Base-by-base conservation (phyloP, 176 grass and related monocot species). In the Musa beccarii region DNA sequence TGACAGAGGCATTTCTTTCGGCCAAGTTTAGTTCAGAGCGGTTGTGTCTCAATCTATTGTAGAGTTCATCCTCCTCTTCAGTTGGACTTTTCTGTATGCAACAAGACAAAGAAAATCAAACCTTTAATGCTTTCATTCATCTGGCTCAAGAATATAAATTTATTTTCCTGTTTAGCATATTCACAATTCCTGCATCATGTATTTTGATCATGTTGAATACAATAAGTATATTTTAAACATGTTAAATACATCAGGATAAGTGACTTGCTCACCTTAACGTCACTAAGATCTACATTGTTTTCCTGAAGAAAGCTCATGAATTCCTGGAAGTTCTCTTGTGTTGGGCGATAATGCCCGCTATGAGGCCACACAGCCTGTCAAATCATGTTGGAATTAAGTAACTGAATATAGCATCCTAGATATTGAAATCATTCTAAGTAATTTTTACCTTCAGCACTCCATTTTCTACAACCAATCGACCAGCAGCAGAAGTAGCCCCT, bases 271-370 rank as follows among this genome's bases (percentile, higher is more conserved):
- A 84, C 93, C 85, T 96, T 88, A 76, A 96, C 85, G 79, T 92
- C 73, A 23, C 81, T 84, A 76, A 92, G 87, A 84, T 92, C 87
- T 9, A 96, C 79, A 77, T 86, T 76, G 66, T 79, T 90, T 10
- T 81, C 83, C 85, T 78, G 85, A 28, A 96, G 89, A 73, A 86
- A 96, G 54, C 49, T 92, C 92, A 89, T 89, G 73, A 96, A 96
- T 69, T 89, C 89, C 24, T 80, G 68, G 76, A 96, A 96, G 75
- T 96, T 96, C 15, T 87, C 83, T 79, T 96, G 83, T 2, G 93
- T 96, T 10, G 93, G 93, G 49, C 89, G 83, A 63, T 96, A 96
- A 69, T 92, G 93, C 53, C 92, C 34, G 34, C 34, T 43, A 43
- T 43, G 34, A 43, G 34, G 34, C 34, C 34, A 43, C 34, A 43